Evolutionary conservation across 805 yeast species (phyloP).

Genomic region (Candida ortonii): DNA sequence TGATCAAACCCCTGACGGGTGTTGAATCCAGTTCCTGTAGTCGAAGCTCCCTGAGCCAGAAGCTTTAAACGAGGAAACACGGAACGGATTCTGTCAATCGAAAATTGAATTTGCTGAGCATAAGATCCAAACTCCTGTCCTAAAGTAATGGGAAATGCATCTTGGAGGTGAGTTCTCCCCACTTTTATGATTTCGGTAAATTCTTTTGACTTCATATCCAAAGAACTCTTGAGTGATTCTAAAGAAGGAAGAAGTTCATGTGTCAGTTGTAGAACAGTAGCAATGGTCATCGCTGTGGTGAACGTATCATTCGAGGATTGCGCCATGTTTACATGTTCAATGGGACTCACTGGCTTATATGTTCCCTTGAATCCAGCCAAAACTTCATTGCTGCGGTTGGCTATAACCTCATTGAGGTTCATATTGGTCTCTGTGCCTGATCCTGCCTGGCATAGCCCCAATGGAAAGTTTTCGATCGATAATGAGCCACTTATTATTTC

Average conservation of each 20-base stretch:
- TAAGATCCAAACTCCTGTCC: slow-evolving; percentile 98
- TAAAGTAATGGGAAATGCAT: slow-evolving; percentile 93
- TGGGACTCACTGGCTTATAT: slow-evolving; percentile 92
- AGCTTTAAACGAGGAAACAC: slow-evolving; percentile 68
- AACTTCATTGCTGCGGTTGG: slow-evolving; percentile 94
- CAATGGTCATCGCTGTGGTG: slow-evolving; percentile 99
- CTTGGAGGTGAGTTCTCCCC: slow-evolving; percentile 98
- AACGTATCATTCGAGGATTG: slow-evolving; percentile 98
- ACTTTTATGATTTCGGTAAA: slow-evolving; percentile 87
- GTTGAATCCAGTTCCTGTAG: slow-evolving; percentile 97
- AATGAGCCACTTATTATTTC: no score
- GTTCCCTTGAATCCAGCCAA: slow-evolving; percentile 90
- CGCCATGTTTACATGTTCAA: slow-evolving; percentile 96
- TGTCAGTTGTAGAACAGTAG: slow-evolving; percentile 86
- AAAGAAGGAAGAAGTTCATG: slow-evolving; percentile 76
- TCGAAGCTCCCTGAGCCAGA: slow-evolving; percentile 98
- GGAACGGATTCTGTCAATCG: slow-evolving; percentile 77
- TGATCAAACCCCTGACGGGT: slow-evolving; percentile 84
- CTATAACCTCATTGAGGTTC: slow-evolving; percentile 97
- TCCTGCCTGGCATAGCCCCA: slow-evolving; percentile 97
- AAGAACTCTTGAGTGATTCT: slow-evolving; percentile 67
- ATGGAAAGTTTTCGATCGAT: slow-evolving; percentile 87
- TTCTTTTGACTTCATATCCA: slow-evolving; percentile 72
- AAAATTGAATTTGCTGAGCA: slow-evolving; percentile 85
- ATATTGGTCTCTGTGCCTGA: slow-evolving; percentile 97